Base-by-base conservation (phyloP, 139 green algal species). In the Chlamydomonas applanata region DNA sequence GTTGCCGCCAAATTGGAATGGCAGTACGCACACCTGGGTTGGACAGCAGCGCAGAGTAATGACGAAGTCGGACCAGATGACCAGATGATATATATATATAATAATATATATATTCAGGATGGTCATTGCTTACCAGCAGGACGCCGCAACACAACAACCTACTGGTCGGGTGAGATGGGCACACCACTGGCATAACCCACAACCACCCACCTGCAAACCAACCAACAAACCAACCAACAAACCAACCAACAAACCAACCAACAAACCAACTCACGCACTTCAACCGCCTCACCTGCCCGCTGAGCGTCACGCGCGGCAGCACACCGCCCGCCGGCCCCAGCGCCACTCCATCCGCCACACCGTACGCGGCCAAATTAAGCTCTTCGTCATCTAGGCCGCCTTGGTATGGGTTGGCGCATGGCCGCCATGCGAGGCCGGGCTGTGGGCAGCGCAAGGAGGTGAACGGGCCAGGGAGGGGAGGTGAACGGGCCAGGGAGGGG, bases 1-100 rank as follows among this genome's bases (percentile, higher is more conserved):
- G 36, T 29, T 46, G 59, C 62, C 56, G 27, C 34, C 25, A 1
- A 63, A 27, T 0, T 2, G 13, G 69, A 81, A 81, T 11, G 75
- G 75, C 0, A 81, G 54, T 7, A 81, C 9, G 59, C 75, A 81
- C 20, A 77, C 45, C 75, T 81, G 69, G 3, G 36, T n/a, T 36
- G 25, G 27, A n/a, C n/a, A n/a, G n/a, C n/a, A n/a, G n/a, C n/a
- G n/a, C n/a, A n/a, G n/a, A n/a, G n/a, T n/a, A n/a, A n/a, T n/a
- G n/a, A n/a, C n/a, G n/a, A n/a, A n/a, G n/a, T n/a, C n/a, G n/a
- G n/a, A n/a, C n/a, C n/a, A n/a, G n/a, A n/a, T n/a, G n/a, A n/a
- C n/a, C n/a, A n/a, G n/a, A n/a, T n/a, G n/a, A n/a, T n/a, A n/a
- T n/a, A n/a, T n/a, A n/a, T n/a, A n/a, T n/a, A n/a, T n/a, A n/a